Base-by-base conservation (phyloP, 768 basidiomycete genomes). In the Pulveroboletus sp. region DNA sequence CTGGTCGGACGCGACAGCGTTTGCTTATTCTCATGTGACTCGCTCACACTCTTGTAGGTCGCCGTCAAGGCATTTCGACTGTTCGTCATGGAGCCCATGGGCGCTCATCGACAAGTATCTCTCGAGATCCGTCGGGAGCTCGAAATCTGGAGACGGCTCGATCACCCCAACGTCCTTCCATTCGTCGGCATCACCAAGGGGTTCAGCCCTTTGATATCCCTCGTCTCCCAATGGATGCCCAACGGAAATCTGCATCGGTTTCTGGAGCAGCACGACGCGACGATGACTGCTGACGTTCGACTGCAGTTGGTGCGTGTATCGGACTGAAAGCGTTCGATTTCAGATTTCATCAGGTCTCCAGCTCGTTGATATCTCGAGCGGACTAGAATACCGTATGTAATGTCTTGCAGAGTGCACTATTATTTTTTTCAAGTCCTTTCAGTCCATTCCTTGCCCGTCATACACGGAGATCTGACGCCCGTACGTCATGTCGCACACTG, bases 361-460 rank as follows among this genome's bases (percentile, higher is more conserved):
- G 55, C 55, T 56, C 12, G 49, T 47, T 6, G 54, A 57, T 36
- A 57, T 56, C 38, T 35, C 55, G 17, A 57, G 45, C n/a, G 54
- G 55, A 12, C 16, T 56, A 17, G 55, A 56, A 14, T 57, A 56
- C 35, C 42, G 49, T 57, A 22, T 12, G 55, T 47, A 13, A 35
- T 19, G 16, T 23, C 17, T 35, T 24, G 30, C 20, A n/a, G 8
- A 11, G 16, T 30, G 5, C 24, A 8, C 26, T 22, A 4, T 10
- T 11, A 23, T 17, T 40, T n/a, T n/a, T n/a, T n/a, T n/a, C n/a
- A 45, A 13, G 12, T 32, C 2, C 11, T 5, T 19, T 14, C 16
- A 57, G 55, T 56, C 12, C 55, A 56, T 32, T 56, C 55, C 6
- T 34, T 56, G 13, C 55, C 55, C 3, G 49, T 57, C 12, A 47